These are phyloP conservation scores for Paracorniculantispora psalliotae DNA, from an alignment of 2,329 filamentous ascomycete genomes.

Conservation along the genomic window DNA sequence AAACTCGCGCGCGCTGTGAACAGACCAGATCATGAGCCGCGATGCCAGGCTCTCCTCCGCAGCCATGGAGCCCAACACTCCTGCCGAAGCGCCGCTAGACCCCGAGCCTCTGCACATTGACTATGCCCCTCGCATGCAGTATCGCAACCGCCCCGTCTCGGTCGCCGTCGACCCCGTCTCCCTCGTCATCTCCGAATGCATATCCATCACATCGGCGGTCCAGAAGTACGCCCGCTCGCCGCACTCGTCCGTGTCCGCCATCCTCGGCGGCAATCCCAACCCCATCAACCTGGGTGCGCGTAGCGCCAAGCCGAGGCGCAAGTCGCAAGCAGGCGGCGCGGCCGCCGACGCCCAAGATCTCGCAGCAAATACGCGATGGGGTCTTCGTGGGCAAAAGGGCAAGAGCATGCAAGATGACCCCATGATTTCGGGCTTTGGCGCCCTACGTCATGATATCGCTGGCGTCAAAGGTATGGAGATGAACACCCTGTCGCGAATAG, in stretches of 20 bases:
- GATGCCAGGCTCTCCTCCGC: constrained; percentile 23
- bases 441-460: constrained; percentile 80
- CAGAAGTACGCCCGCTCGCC: constrained; percentile 96
- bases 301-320: constrained; percentile 39
- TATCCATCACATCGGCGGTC: constrained; percentile 96
- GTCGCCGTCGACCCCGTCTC: constrained; percentile 89
- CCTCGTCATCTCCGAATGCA: constrained; percentile 96
- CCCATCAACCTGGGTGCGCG: constrained; percentile 49
- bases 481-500: background rate
- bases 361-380: constrained; percentile 79
- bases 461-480: constrained; percentile 64
- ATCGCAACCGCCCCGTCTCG: constrained; percentile 59
- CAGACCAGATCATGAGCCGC: constrained; percentile 27
- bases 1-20: constrained; percentile 13
- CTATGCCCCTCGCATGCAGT: constrained; percentile 49
- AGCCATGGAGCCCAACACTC: constrained; percentile 21
- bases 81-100: constrained; percentile 1
- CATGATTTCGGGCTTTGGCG: constrained; percentile 89
- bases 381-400: constrained; percentile 86
- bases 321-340: constrained; percentile 31
- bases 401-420: constrained; percentile 98
- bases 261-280: constrained; percentile 72
- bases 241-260: constrained; percentile 92
- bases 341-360: constrained; percentile 46
- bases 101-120: constrained; percentile 17